Conservation (phyloP, 1,139 yeast species). For the Meyerozyma athensensis region DNA sequence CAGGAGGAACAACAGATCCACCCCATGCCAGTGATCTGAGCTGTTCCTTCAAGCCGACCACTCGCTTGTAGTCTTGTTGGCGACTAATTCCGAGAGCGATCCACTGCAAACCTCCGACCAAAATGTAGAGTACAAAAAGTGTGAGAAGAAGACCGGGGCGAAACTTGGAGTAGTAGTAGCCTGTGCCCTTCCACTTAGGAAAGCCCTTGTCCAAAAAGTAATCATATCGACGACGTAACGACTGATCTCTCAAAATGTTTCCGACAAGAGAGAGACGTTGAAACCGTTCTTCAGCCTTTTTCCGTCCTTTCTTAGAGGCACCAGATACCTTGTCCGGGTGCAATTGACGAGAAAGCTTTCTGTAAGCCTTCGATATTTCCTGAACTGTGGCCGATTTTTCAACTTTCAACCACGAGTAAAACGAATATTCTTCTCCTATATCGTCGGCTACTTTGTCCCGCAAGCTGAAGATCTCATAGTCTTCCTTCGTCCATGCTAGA, state of each 20-base stretch:
- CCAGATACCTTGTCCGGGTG: slow-evolving; percentile 78
- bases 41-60: slow-evolving; percentile 46
- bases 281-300: slow-evolving; percentile 53
- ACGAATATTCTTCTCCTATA: slow-evolving; percentile 58
- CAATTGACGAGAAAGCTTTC: slow-evolving; percentile 61
- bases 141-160: slow-evolving; percentile 59
- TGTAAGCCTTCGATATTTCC: slow-evolving; percentile 72
- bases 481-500: slow-evolving; percentile 45
- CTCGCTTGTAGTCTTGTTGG: slow-evolving; percentile 56
- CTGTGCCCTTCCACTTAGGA: slow-evolving; percentile 67
- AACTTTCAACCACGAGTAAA: slow-evolving; percentile 65
- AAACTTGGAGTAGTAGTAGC: slow-evolving; percentile 49
- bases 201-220: slow-evolving; percentile 81
- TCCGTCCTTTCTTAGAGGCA: slow-evolving; percentile 36
- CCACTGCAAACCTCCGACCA: slow-evolving; percentile 58
- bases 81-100: slow-evolving; percentile 51
- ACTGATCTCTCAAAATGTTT: slow-evolving; percentile 59
- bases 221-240: slow-evolving; percentile 72
- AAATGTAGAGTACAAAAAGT: slow-evolving; percentile 40
- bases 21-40: slow-evolving; percentile 60
- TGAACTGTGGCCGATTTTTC: slow-evolving; percentile 46
- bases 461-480: slow-evolving; percentile 75
- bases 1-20: slow-evolving; percentile 43
- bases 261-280: slow-evolving; percentile 73
- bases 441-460: slow-evolving; percentile 63